Evolutionary conservation across 495 filamentous ascomycete species (phyloP), one percentile per base, ranked within the genome.

Genomic region (Thermothielavioides terrestris): DNA sequence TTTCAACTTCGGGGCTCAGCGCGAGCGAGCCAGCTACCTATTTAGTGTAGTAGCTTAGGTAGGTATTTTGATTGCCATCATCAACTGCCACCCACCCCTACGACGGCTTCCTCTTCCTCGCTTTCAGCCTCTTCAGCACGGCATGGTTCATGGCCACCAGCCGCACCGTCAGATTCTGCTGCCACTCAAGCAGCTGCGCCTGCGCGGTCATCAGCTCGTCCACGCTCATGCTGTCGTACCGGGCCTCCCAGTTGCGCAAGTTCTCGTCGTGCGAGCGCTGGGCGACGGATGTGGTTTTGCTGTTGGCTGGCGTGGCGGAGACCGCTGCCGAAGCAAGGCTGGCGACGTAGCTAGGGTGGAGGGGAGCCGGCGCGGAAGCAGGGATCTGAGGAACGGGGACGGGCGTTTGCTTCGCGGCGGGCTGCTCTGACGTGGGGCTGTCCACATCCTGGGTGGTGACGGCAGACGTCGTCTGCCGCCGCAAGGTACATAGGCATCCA

Each of bases 141-240:
- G 57, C 54, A 22, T 15, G 28, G 30, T 60, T 56, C 50, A 62
- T 57, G 12, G 59, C 54, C 26, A 54, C 17, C 21, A 50, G 20
- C 35, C 51, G 23, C 22, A 44, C 60, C 10, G 20, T 50, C 46
- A 57, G 10, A 32, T 62, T 54, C 25, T 57, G 53, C 49, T 55
- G 53, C 54, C 51, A 46, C 32, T 52, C 32, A 8, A 35, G 21
- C 41, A 62, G 12, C 12, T 50, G 25, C 45, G 32, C 15, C 25
- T 60, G 54, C 9, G 44, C 21, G 9, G 12, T 30, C 6, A 44
- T 26, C 26, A 62, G 43, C 17, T 34, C 15, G 3, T 23, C 15
- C 0, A 15, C 31, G 1, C 3, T 6, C 57, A 57, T 57, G n/a
- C 15, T 45, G 12, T 15, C 17, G 37, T 59, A 62, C 23, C 41